These are phyloP conservation scores for Entamoeba nuttalli DNA, from an alignment of 208 protist species.

Conservation along the genomic window DNA sequence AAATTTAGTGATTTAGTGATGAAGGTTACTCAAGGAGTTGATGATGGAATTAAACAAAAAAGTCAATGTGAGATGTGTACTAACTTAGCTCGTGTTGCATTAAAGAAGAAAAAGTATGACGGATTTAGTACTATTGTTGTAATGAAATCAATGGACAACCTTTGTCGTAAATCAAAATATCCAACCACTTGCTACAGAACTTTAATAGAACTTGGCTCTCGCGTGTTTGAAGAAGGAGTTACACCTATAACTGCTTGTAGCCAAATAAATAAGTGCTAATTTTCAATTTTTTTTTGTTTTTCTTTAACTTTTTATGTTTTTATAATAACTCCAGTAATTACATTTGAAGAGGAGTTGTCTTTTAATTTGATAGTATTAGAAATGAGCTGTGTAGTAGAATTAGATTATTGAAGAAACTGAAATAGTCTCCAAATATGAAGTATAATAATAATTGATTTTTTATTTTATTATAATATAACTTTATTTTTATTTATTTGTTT, in stretches of 20 bases:
- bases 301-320: no score
- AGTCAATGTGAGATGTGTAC: not conserved
- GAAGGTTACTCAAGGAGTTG: not conserved
- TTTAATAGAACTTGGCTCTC: not conserved
- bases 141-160: not conserved
- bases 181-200: not conserved
- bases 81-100: not conserved
- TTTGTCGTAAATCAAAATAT: not conserved
- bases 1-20: not conserved
- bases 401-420: no score
- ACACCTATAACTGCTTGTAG: not conserved
- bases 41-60: not conserved
- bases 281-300: no score
- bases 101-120: not conserved
- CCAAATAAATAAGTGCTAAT: no score
- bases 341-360: no score
- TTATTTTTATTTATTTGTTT: no score
- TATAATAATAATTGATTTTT: no score
- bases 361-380: no score
- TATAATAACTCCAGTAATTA: no score
- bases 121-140: not conserved
- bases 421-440: no score
- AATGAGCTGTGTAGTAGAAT: no score
- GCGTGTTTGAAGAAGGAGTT: not conserved
- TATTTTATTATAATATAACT: no score